A percentile compares a stretch with the other conserved stretches of the same genome.
Conservation (phyloP, 208 protist genomes). For the Zelonia costaricensis region DNA sequence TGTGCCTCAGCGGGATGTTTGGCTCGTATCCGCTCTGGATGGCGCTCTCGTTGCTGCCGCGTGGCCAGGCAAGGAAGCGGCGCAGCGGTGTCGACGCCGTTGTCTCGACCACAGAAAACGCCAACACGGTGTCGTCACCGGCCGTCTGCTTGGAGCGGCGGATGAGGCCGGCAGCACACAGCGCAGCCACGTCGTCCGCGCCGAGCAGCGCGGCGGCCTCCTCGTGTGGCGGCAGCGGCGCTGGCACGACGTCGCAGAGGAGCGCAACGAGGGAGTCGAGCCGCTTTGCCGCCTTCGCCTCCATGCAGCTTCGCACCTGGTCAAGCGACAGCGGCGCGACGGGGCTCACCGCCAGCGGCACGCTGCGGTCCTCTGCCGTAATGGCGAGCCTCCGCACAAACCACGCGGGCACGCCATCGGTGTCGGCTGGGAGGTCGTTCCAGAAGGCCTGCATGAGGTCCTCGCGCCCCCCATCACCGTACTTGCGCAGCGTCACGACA, state of each 20-base stretch:
- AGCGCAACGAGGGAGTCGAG: constrained; percentile 12
- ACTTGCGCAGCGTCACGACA: constrained; percentile 3
- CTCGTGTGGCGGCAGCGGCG: constrained; percentile 9
- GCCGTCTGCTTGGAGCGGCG: background rate
- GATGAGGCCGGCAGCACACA: constrained; percentile 5
- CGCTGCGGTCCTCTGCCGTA: background rate
- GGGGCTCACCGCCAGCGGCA: background rate
- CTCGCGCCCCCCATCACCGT: constrained; percentile 1
- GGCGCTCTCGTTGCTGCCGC: constrained; percentile 15
- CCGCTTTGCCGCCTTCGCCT: constrained; percentile 2
- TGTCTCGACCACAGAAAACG: constrained; percentile 15
- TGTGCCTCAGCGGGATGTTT: constrained; percentile 13
- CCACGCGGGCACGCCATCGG: constrained; percentile 19
- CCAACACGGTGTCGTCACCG: constrained; percentile 11
- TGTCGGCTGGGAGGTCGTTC: constrained; percentile 7
- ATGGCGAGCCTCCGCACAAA: constrained; percentile 9
- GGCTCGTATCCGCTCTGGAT: constrained; percentile 15
- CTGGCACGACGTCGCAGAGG: background rate
- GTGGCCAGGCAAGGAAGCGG: constrained; percentile 18
- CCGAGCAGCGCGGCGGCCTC: constrained; percentile 10
- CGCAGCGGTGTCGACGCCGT: background rate
- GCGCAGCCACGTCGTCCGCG: background rate
- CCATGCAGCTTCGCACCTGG: constrained; percentile 9
- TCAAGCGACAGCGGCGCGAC: constrained; percentile 1
- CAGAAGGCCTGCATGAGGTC: constrained; percentile 15